A percentile compares a stretch with the other conserved stretches of the same genome.
phyloP scores from a whole-genome alignment of 352 stramenopile species.

The Phytophthora crassamura region DNA sequence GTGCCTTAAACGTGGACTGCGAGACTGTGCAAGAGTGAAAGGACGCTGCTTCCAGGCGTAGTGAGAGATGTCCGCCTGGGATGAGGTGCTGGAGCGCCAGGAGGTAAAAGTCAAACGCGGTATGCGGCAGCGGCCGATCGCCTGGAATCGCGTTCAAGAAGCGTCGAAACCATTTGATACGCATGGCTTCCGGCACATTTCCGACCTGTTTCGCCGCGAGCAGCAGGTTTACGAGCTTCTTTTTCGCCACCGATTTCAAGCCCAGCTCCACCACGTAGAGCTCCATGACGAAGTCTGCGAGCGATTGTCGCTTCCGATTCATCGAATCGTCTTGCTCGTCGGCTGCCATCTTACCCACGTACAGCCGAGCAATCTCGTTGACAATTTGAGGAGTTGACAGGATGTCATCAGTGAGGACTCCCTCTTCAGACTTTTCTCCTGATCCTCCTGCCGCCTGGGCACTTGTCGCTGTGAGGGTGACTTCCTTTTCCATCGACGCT shows the following conservation, averaged over 20 bases:
- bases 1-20: constrained; percentile 42
- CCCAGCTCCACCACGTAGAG: constrained; percentile 71
- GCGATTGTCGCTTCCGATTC: constrained; percentile 43
- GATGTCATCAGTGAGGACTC: constrained; percentile 12
- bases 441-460: not conserved
- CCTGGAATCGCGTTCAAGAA: constrained; percentile 53
- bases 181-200: constrained; percentile 51
- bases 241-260: constrained; percentile 62
- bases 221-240: constrained; percentile 59
- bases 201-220: constrained; percentile 48
- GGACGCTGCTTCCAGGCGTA: constrained; percentile 56
- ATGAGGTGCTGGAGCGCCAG: constrained; percentile 55
- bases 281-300: constrained; percentile 65
- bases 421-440: constrained; percentile 16
- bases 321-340: constrained; percentile 47
- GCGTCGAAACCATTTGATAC: constrained; percentile 72
- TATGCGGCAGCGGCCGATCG: constrained; percentile 42
- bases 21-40: constrained; percentile 53
- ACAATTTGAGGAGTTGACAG: constrained; percentile 45
- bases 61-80: constrained; percentile 44
- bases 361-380: constrained; percentile 68
- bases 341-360: constrained; percentile 60
- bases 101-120: constrained; percentile 69
- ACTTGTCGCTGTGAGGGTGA: not conserved
- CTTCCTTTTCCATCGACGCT: constrained; percentile 18